phyloP scores from a whole-genome alignment of 768 basidiomycete genomes.

The Harrya chromipes region DNA sequence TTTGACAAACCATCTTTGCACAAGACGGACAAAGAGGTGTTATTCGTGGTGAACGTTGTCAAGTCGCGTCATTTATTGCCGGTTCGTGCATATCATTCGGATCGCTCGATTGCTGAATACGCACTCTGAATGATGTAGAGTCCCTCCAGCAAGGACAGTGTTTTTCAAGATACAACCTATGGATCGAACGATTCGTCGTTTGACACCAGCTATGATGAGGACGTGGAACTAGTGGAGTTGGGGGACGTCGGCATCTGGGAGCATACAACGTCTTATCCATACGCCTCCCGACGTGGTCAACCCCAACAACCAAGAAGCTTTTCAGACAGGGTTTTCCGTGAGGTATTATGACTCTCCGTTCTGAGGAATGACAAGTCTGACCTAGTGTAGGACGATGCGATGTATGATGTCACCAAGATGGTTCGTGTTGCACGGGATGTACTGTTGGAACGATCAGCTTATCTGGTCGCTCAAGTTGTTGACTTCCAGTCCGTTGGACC shows the following conservation, averaged over 20 bases:
- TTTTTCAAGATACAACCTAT: constrained; percentile 1
- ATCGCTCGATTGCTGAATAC: neutral
- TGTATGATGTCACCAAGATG: constrained; percentile 25
- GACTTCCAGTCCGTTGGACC: constrained; percentile 27
- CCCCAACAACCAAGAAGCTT: constrained; percentile 1
- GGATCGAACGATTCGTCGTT: constrained; percentile 9
- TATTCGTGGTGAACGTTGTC: constrained; percentile 23
- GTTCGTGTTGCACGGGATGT: constrained; percentile 10
- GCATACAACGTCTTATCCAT: constrained; percentile 15
- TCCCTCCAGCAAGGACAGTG: constrained; percentile 15
- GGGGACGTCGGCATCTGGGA: constrained; percentile 13
- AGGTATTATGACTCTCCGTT: constrained; percentile 11
- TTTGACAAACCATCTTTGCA: constrained; percentile 24
- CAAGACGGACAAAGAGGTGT: constrained; percentile 18
- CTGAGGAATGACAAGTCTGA: neutral
- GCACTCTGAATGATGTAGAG: constrained; percentile 5
- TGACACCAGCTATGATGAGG: constrained; percentile 17
- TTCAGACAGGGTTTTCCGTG: constrained; percentile 2
- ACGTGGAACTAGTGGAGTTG: constrained; percentile 16
- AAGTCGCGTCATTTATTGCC: constrained; percentile 18
- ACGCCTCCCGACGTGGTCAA: neutral
- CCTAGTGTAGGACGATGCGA: constrained; percentile 10
- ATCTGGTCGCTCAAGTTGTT: constrained; percentile 14
- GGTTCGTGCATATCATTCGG: constrained; percentile 10
- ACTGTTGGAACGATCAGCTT: constrained; percentile 1